Evolutionary conservation across 139 green algal species (phyloP), one percentile per base, ranked within the genome.

Genomic region (Chlorella ohadii): DNA sequence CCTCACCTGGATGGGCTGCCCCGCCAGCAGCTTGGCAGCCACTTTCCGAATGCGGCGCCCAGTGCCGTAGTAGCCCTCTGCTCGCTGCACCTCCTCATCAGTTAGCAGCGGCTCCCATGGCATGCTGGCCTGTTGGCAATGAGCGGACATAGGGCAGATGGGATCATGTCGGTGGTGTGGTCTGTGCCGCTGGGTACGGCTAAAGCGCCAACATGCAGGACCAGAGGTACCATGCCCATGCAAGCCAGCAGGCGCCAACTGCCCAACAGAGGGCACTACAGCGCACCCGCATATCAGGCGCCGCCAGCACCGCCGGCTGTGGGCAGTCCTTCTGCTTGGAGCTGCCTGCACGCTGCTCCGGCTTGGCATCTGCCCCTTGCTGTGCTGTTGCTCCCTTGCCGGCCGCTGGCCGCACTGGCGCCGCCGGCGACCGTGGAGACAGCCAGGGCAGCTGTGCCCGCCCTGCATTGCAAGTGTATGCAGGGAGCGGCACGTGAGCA

Each of bases 71-170:
- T 82, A 82, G 12, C 34, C 76, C 76, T 82, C 76, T 11, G 59
- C 76, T 34, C 76, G 56, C 76, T 82, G 76, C 76, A 82, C 76
- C 76, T 82, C 76, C 15, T 82, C 76, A 59, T 72, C 76, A 0
- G 57, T 82, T 36, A 82, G 57, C 31, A 56, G 41, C 4, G 76
- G 56, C 38, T 82, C 33, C 76, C 76, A 82, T 16, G 76, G 76
- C 76, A 61, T 38, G 19, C 20, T 22, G 51, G 51, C 51, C 51
- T 59, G 51, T 11, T 16, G 11, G 44, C 7, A 6, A 55, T 55
- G 6, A 6, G 44, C n/a, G n/a, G n/a, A n/a, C n/a, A n/a, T n/a
- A n/a, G n/a, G n/a, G n/a, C n/a, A n/a, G n/a, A n/a, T n/a, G n/a
- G n/a, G n/a, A n/a, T n/a, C n/a, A n/a, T n/a, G n/a, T n/a, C n/a